Percentiles rank a stretch among this genome's conserved stretches.
Conservation (phyloP, 2,329 filamentous ascomycete species). For the Colletotrichum trifolii region DNA sequence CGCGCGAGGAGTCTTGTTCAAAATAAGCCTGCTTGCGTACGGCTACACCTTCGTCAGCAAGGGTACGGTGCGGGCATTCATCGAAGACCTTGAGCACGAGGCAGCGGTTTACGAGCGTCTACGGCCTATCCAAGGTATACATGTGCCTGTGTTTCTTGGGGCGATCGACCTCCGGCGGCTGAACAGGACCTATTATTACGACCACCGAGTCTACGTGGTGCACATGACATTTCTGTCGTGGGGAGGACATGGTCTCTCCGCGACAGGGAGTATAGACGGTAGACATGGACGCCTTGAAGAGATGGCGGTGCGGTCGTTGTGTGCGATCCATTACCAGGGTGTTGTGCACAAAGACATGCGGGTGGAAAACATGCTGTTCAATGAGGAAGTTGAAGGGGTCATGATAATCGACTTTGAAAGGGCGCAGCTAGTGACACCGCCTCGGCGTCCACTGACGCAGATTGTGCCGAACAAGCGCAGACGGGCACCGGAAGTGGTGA, state of each 20-base stretch:
- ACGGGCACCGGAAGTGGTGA: neutral
- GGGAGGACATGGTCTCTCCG: constrained; percentile 40
- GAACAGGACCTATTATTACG: no score
- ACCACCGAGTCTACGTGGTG: no score
- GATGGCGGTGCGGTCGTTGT: constrained; percentile 36
- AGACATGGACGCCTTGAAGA: constrained; percentile 20
- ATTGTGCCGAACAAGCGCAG: constrained; percentile 41
- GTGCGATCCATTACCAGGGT: constrained; percentile 40
- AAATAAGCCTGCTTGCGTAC: no score
- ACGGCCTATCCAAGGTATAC: no score
- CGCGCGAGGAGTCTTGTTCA: no score
- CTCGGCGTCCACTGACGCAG: constrained; percentile 37
- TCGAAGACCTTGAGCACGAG: no score
- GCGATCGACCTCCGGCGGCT: no score
- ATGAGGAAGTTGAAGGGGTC: constrained; percentile 39
- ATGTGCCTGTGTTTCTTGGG: no score
- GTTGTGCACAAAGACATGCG: constrained; percentile 44
- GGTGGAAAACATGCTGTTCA: constrained; percentile 42
- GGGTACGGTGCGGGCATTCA: no score
- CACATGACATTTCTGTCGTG: no score
- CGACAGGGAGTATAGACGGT: neutral
- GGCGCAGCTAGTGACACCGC: constrained; percentile 38
- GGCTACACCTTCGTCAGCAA: no score
- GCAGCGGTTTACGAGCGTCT: no score
- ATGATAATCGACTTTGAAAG: constrained; percentile 49